Evolutionary conservation across 139 green algal genomes (phyloP).

Genomic region (Coelastrella sp.): DNA sequence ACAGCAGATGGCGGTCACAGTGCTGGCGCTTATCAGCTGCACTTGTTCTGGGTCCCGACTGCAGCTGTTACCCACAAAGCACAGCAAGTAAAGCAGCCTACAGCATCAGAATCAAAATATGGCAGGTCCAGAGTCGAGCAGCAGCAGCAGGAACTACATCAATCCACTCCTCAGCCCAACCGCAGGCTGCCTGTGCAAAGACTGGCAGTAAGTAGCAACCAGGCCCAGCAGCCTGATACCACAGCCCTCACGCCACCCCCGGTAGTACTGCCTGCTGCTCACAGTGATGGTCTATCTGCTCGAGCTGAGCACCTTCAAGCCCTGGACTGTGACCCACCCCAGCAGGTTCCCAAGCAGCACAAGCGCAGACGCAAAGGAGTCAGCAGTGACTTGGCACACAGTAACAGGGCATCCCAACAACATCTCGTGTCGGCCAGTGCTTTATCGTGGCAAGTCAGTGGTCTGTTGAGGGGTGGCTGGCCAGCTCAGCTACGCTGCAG

Average conservation of each 20-base stretch:
- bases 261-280: no score
- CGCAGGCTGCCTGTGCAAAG: not conserved
- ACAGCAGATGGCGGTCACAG: not conserved
- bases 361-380: not conserved
- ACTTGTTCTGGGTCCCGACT: conserved; percentile 12
- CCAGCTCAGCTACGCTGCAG: not conserved
- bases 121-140: not conserved
- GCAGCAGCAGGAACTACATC: not conserved
- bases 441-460: not conserved
- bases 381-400: not conserved
- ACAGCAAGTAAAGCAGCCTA: not conserved
- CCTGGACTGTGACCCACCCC: not conserved
- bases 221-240: no score
- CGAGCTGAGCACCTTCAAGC: not conserved
- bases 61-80: not conserved
- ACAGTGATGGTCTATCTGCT: not conserved
- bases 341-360: not conserved
- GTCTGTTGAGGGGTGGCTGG: conserved; percentile 22
- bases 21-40: conserved; percentile 30
- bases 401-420: not conserved
- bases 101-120: not conserved
- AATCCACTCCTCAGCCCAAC: not conserved
- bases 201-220: conserved; percentile 10
- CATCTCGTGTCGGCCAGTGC: not conserved
- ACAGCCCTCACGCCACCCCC: no score